phyloP scores from a whole-genome alignment of 192 early-diverging fungal species.

The Backusella australiensis region DNA sequence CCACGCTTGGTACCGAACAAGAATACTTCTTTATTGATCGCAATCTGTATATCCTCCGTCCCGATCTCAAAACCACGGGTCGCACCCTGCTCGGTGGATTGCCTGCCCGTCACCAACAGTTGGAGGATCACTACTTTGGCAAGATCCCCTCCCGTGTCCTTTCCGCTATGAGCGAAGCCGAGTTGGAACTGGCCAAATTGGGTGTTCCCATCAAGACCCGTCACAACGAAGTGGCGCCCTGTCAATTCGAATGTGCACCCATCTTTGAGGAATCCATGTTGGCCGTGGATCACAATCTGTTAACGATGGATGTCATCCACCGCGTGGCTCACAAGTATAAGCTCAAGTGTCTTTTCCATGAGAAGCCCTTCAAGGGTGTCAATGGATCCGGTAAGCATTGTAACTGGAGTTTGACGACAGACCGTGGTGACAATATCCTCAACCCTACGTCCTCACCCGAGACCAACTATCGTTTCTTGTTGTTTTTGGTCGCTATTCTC shows the following conservation, averaged over 20 bases:
- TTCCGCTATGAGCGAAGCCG: slow-evolving; percentile 88
- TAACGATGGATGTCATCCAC: slow-evolving; percentile 97
- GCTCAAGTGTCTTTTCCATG: slow-evolving; percentile 97
- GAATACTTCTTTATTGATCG: slow-evolving; percentile 99
- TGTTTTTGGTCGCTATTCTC: slow-evolving; percentile 91
- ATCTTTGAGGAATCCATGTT: slow-evolving; percentile 97
- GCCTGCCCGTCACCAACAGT: slow-evolving; percentile 97
- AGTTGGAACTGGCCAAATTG: slow-evolving; percentile 90
- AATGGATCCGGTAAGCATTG: slow-evolving; percentile 99
- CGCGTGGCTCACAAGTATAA: slow-evolving; percentile 97
- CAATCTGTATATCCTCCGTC: slow-evolving; percentile 87
- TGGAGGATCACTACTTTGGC: slow-evolving; percentile 99
- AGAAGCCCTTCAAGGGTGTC: slow-evolving; percentile 99
- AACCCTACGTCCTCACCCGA: slow-evolving; percentile 95
- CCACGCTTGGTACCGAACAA: slow-evolving; percentile 97
- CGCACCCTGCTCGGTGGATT: slow-evolving; percentile 91
- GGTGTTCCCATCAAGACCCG: slow-evolving; percentile 99
- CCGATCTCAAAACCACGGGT: slow-evolving; percentile 95
- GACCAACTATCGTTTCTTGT: slow-evolving; percentile 97
- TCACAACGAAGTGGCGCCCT: slow-evolving; percentile 99
- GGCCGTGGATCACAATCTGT: slow-evolving; percentile 98
- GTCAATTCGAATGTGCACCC: slow-evolving; percentile 97
- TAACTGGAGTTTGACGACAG: slow-evolving; percentile 96
- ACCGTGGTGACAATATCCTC: slow-evolving; percentile 94
- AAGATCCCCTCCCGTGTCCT: slow-evolving; percentile 92